Percentiles rank a stretch among this genome's conserved stretches.
Conservation (phyloP, 768 basidiomycete species). For the Amanita rimosa region DNA sequence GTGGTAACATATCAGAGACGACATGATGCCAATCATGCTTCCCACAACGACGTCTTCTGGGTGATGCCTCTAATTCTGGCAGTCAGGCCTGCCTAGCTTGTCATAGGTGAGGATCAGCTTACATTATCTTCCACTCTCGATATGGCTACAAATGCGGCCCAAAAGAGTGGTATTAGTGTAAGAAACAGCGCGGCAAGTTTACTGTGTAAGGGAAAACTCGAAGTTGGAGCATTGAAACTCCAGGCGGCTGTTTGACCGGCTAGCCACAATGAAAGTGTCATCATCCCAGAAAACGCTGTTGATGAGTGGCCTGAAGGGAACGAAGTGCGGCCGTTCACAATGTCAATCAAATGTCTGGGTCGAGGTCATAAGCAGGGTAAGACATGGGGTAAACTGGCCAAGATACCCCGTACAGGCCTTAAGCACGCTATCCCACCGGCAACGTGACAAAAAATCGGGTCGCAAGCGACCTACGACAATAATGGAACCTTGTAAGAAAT, state of each 20-base stretch:
- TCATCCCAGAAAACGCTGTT: constrained; percentile 55
- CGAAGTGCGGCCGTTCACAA: constrained; percentile 44
- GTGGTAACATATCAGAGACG: constrained; percentile 38
- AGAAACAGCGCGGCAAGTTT: constrained; percentile 33
- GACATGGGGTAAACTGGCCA: neutral
- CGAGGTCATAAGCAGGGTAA: constrained; percentile 1
- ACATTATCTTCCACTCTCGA: constrained; percentile 59
- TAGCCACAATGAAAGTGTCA: constrained; percentile 48
- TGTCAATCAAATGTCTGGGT: constrained; percentile 20
- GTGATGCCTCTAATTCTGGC: constrained; percentile 41
- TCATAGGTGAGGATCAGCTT: constrained; percentile 14
- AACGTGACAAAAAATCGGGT: constrained; percentile 58
- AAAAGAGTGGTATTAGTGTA: constrained; percentile 41
- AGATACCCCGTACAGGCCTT: constrained; percentile 45
- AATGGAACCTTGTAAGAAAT: neutral
- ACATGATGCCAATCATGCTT: constrained; percentile 41
- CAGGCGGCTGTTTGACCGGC: constrained; percentile 56
- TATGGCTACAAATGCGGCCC: constrained; percentile 51
- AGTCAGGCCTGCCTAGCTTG: neutral
- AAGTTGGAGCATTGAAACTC: constrained; percentile 32
- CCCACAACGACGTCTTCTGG: constrained; percentile 62
- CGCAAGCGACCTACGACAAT: constrained; percentile 34
- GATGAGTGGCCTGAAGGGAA: constrained; percentile 68
- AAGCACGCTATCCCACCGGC: constrained; percentile 41
- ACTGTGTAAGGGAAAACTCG: constrained; percentile 27